Evolutionary conservation across 768 basidiomycete genomes (phyloP), one percentile per base, ranked within the genome.

Genomic region (Mycena vitilis): DNA sequence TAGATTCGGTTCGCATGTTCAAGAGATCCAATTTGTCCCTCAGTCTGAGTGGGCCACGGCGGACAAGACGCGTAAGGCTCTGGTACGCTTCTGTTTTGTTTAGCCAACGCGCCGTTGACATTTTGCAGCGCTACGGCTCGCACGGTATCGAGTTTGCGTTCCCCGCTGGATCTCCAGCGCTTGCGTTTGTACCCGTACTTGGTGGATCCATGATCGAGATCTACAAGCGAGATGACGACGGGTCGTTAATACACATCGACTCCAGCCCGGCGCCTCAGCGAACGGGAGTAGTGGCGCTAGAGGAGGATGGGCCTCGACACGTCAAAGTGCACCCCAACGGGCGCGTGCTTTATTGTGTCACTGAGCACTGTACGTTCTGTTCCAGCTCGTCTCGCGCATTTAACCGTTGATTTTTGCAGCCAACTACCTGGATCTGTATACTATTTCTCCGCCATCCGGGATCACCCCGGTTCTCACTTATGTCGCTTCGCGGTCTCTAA

Each of bases 321-420:
- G 76, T 87, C 65, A 86, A 85, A 67, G 71, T 87, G 1, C 85
- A 86, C 67, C 86, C 86, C 0, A 86, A 86, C 66, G 86, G 86
- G 0, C 81, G 79, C 54, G 69, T 87, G 0, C 72, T 88, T 11
- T 88, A 88, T 68, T 84, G 80, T 63, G 81, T 87, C 15, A 86
- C 86, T 5, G 87, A 88, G 68, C 86, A 88, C 53, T 81, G 85
- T 86, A 66, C 65, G 84, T 75, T 47, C 7, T 25, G 53, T 55
- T 51, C 25, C 37, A 8, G 40, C 40, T 25, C 20, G 34, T 22
- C 37, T 51, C 45, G 37, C 25, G 22, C 37, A 23, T 20, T 44
- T 20, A 16, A 13, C 12, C 47, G 25, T 40, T 40, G 15, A 11
- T 10, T 22, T 55, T 40, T n/a, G 36, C 25, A 87, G 86, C 83